A percentile compares a stretch with the other conserved stretches of the same genome.
phyloP scores from a whole-genome alignment of 176 grass and related monocot species.

The Rhynchospora breviuscula region DNA sequence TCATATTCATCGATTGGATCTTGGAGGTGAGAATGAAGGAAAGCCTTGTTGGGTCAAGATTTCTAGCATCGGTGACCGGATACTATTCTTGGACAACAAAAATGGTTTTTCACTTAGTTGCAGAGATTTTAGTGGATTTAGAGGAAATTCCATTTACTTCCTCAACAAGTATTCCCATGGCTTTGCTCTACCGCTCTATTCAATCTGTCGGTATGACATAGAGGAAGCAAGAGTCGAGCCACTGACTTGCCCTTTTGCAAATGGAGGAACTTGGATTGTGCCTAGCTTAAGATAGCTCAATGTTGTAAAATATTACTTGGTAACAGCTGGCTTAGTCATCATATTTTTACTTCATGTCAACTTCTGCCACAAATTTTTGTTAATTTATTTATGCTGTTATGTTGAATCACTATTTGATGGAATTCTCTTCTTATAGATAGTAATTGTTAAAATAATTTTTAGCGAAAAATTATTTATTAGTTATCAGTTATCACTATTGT shows the following conservation, averaged over 20 bases:
- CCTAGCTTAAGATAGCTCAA: slow-evolving; percentile 19
- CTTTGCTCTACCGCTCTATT: neutral
- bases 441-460: too few relatives aligned
- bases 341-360: too few relatives aligned
- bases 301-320: neutral
- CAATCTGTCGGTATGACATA: slow-evolving; percentile 20
- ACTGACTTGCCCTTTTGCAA: slow-evolving; percentile 4
- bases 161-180: neutral
- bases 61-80: slow-evolving; percentile 15
- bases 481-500: too few relatives aligned
- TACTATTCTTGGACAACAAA: slow-evolving; percentile 20
- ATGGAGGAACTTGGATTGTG: slow-evolving; percentile 26
- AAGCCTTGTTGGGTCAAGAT: slow-evolving; percentile 21
- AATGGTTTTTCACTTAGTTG: slow-evolving; percentile 8
- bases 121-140: slow-evolving; percentile 2
- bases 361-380: too few relatives aligned
- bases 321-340: too few relatives aligned
- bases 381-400: too few relatives aligned
- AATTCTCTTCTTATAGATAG: too few relatives aligned
- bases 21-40: neutral
- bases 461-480: too few relatives aligned
- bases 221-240: neutral
- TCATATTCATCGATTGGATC: slow-evolving; percentile 16
- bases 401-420: too few relatives aligned
- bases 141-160: slow-evolving; percentile 14